Base-by-base conservation (phyloP, 225 moss, liverwort and hornwort species). In the Marchantia paleacea region DNA sequence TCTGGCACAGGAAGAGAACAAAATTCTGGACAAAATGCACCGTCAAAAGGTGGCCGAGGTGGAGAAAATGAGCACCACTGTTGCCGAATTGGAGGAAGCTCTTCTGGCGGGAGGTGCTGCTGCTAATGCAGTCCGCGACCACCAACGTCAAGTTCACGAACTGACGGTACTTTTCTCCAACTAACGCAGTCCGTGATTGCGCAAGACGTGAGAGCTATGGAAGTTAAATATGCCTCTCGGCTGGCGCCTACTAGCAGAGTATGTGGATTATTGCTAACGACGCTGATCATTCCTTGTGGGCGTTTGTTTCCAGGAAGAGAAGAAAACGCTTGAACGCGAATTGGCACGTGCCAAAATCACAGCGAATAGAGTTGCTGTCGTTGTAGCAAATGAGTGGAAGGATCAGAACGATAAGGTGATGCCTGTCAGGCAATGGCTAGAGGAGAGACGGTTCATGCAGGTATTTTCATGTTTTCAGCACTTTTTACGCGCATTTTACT, bases 351-450 rank as follows among this genome's bases (percentile, higher is more conserved):
- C 92, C 53, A 97, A 97, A 87, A 93, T 97, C 76, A 91, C 93
- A 78, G 97, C 97, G 63, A 97, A 97, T 80, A 89, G 97, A 88
- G 97, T 97, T 77, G 97, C 97, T 73, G 92, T 93, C 20, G 97
- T 97, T 51, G 97, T 97, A 78, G 97, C 97, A 62, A 97, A 97
- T 69, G 97, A 97, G 80, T 97, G 97, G 97, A 97, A 97, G 86
- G 97, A 97, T 86, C 90, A 93, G 81, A 97, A 94, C 83, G 93
- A 94, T 72, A 97, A 97, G 85, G 94, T 97, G 80, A 97, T 97
- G 94, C 97, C 97, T 83, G 97, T 97, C 52, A 93, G 92, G 91
- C 97, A 97, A 79, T 97, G 97, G 97, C 91, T 97, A 75, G 97
- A 97, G 82, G 97, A 97, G 85, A 88, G 97, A 80, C 92, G 97